Conservation (phyloP, 2,329 filamentous ascomycete genomes). For the Fusarium anthophilum region DNA sequence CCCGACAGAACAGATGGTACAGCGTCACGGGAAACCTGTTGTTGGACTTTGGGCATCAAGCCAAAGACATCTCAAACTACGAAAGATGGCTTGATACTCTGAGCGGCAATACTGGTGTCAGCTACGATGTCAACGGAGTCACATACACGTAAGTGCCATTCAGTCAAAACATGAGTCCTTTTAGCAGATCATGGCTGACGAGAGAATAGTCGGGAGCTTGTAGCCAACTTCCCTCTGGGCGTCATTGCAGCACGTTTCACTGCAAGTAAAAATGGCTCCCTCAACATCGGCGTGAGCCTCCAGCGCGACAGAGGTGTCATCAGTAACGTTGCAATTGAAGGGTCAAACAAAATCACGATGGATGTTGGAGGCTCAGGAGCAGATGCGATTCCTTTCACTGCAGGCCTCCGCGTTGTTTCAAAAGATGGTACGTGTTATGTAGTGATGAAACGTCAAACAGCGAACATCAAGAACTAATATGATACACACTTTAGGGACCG, state of each 20-base stretch:
- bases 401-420: background rate
- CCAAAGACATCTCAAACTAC: background rate
- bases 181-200: background rate
- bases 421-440: rapidly evolving
- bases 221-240: background rate
- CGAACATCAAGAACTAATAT: background rate
- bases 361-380: background rate
- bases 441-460: rapidly evolving
- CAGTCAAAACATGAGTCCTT: rapidly evolving
- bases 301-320: background rate
- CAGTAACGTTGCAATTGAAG: rapidly evolving
- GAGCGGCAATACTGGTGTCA: background rate
- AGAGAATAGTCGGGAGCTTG: background rate
- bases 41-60: background rate
- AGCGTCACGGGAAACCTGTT: background rate
- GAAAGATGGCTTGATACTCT: background rate
- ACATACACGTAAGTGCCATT: background rate
- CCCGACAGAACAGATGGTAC: background rate
- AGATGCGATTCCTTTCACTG: background rate
- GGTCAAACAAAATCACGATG: background rate
- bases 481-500: rapidly evolving
- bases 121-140: background rate
- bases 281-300: background rate
- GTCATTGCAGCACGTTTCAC: background rate
- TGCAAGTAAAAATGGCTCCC: rapidly evolving